phyloP scores from a whole-genome alignment of 306 rosid genomes.

The Senna tora region DNA sequence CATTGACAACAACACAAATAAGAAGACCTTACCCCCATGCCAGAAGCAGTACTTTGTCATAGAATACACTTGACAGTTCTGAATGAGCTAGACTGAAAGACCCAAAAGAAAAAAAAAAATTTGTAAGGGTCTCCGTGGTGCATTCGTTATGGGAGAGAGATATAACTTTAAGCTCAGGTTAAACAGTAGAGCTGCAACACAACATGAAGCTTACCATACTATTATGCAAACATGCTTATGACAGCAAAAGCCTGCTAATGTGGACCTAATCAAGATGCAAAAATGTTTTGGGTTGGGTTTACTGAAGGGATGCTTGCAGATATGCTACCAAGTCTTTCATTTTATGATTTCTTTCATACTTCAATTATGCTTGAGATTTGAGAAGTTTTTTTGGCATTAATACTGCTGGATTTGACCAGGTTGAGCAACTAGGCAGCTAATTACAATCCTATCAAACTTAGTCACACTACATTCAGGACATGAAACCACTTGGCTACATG shows the following conservation, averaged over 20 bases:
- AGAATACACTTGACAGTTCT: slow-evolving; percentile 16
- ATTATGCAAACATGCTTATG: too few species aligned
- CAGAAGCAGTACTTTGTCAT: slow-evolving; percentile 7
- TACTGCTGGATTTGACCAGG: background rate
- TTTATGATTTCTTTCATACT: background rate
- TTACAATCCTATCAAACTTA: too few species aligned
- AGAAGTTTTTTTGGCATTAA: background rate
- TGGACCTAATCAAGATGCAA: background rate
- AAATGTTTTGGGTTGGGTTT: background rate
- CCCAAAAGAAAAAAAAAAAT: background rate
- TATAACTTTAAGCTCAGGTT: background rate
- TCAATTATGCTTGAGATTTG: background rate
- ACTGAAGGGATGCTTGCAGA: background rate
- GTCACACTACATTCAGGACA: background rate
- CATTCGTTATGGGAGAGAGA: too few species aligned
- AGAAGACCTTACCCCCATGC: slow-evolving; percentile 1
- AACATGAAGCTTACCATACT: too few species aligned
- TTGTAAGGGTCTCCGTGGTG: too few species aligned
- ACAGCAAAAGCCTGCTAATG: background rate
- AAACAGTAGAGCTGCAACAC: background rate
- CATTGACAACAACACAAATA: background rate
- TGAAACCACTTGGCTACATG: background rate
- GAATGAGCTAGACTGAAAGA: slow-evolving; percentile 17
- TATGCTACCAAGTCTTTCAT: background rate
- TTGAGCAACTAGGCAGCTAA: too few species aligned